These are phyloP conservation scores for Rhodotorula babjevae DNA, from an alignment of 768 basidiomycete species.

Conservation along the genomic window DNA sequence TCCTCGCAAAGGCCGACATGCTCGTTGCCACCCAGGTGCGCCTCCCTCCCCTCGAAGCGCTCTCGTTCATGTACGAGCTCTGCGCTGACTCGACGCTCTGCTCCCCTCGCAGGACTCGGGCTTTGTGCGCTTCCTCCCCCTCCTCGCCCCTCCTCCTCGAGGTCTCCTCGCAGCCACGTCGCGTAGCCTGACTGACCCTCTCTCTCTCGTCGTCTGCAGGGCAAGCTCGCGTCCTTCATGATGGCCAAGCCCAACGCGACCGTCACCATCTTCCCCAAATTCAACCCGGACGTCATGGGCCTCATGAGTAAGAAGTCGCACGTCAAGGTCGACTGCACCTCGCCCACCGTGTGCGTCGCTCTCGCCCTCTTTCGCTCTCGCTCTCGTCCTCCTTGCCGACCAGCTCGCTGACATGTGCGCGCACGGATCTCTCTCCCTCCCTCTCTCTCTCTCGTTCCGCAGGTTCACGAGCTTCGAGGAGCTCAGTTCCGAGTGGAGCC, in stretches of 20 bases:
- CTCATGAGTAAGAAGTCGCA: conserved; percentile 24
- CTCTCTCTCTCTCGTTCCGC: background rate
- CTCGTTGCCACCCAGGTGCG: conserved; percentile 31
- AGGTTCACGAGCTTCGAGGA: conserved; percentile 32
- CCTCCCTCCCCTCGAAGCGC: background rate
- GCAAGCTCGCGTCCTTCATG: conserved; percentile 35
- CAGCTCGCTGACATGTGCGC: background rate
- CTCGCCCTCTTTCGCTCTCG: background rate
- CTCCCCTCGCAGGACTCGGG: conserved; percentile 25
- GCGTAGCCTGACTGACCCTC: too few species aligned
- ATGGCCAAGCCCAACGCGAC: conserved; percentile 20
- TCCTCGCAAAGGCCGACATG: conserved; percentile 29
- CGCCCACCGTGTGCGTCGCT: conserved; percentile 24
- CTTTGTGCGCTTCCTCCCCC: conserved; percentile 4
- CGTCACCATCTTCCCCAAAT: conserved; percentile 34
- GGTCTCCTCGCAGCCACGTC: background rate
- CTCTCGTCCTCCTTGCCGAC: background rate
- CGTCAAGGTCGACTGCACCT: conserved; percentile 29
- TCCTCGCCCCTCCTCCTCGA: background rate
- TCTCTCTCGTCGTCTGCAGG: background rate
- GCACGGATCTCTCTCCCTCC: background rate
- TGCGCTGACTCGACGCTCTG: background rate
- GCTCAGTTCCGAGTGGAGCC: conserved; percentile 17
- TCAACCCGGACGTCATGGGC: conserved; percentile 31
- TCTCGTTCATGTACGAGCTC: fast-evolving